Conservation (phyloP, 345 rosid species). For the Zanthoxylum bungeanum region DNA sequence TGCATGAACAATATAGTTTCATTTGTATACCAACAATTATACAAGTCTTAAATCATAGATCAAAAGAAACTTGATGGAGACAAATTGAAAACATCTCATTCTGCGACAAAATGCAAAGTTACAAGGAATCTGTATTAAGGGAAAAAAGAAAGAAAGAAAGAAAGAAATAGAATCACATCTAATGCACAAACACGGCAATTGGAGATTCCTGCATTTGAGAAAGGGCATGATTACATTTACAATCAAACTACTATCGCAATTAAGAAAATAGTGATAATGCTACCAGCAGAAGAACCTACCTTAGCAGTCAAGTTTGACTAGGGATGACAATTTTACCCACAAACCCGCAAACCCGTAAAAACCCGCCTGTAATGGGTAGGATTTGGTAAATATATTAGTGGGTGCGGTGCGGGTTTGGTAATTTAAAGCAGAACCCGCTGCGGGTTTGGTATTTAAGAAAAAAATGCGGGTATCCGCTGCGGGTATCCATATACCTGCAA, state of each 20-base stretch:
- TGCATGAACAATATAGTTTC: background rate
- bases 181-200: slow-evolving; percentile 55
- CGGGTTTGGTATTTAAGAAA: too few relatives aligned
- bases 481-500: too few relatives aligned
- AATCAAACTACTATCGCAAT: background rate
- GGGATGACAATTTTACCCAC: too few relatives aligned
- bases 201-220: slow-evolving; percentile 61
- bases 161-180: background rate
- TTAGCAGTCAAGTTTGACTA: slow-evolving; percentile 75
- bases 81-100: background rate
- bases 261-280: background rate
- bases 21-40: background rate
- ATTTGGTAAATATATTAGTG: too few relatives aligned
- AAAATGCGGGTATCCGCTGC: too few relatives aligned
- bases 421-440: too few relatives aligned
- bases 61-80: background rate
- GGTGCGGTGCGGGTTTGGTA: too few relatives aligned
- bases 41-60: background rate
- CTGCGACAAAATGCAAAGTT: slow-evolving; percentile 15
- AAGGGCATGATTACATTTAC: background rate
- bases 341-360: too few relatives aligned
- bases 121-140: slow-evolving; percentile 41
- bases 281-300: slow-evolving; percentile 35
- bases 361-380: too few relatives aligned
- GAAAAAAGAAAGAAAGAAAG: background rate